phyloP scores from a whole-genome alignment of 164 flowering plant species.

The Nymphaea colorata region DNA sequence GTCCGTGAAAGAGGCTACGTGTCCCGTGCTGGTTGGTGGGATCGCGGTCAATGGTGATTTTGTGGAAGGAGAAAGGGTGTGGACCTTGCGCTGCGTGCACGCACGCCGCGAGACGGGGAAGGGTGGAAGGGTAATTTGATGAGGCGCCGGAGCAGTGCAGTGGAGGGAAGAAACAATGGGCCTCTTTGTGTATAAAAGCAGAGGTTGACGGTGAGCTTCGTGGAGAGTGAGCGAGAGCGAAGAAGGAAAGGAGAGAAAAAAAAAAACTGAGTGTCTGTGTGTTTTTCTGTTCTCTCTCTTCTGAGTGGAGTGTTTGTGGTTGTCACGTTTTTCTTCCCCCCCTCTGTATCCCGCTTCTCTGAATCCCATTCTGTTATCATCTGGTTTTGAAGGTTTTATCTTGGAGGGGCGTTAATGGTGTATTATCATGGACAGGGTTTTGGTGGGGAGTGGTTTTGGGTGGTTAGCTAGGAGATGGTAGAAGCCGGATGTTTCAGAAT shows the following conservation, averaged over 20 bases:
- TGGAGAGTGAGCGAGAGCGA: not conserved
- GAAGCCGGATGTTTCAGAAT: conserved; percentile 55
- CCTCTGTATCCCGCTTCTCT: conserved; percentile 44
- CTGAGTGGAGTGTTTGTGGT: not conserved
- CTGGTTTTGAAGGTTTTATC: conserved; percentile 27
- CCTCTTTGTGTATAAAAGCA: not conserved
- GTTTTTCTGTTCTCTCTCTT: not conserved
- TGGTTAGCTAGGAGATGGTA: conserved; percentile 9
- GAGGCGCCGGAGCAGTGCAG: not conserved
- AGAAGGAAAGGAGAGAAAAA: not conserved
- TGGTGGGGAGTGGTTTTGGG: conserved; percentile 12
- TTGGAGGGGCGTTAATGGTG: not conserved
- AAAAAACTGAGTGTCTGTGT: not conserved
- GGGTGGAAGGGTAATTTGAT: not conserved
- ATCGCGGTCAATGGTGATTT: not conserved
- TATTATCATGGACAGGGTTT: not conserved
- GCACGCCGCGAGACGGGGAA: too few species aligned
- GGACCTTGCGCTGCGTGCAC: not conserved
- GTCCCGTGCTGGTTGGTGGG: not conserved
- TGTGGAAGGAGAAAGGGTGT: not conserved
- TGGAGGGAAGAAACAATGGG: not conserved
- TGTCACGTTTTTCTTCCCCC: conserved; percentile 6
- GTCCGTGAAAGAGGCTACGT: not conserved
- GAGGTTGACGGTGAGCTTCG: not conserved
- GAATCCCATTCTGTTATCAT: conserved; percentile 66